Evolutionary conservation across 1,284 basidiomycete species (phyloP), one percentile per base, ranked within the genome.

Genomic region (Cutaneotrichosporon sp.): DNA sequence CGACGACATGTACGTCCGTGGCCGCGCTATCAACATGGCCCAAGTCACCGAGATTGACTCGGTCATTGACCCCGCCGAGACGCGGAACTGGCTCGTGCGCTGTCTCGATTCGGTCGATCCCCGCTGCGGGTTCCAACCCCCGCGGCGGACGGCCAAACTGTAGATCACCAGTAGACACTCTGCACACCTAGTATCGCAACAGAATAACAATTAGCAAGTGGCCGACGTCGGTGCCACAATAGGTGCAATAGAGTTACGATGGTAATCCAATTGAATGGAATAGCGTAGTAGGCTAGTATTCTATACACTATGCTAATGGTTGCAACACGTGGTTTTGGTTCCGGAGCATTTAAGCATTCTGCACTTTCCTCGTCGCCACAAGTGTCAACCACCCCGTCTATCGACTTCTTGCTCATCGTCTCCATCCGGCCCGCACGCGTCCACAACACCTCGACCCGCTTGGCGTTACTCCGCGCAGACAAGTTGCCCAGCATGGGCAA

Each of bases 401-500:
- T 12, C 22, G 18, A 18, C 34, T 17, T 26, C 40, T 15, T 8
- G 4, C 36, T 26, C 46, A 47, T 18, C 45, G 14, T 26, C 22
- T 47, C 17, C 46, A 47, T 30, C 46, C 23, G 9, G 17, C 8
- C 8, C 9, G 9, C n/a, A n/a, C n/a, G n/a, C 26, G 26, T 30
- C 26, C 7, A 5, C 26, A 30, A 5, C 26, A 30, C 26, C 26
- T 30, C 26, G 26, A 30, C 26, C 26, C 26, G 26, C 26, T 5
- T 10, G 7, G 26, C 26, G 26, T 30, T 30, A 30, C 26, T 10
- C 26, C 26, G 15, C 26, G 26, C 26, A 30, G 26, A 30, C 26
- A 30, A 5, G 10, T 30, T 38, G 40, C 17, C 40, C 64, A 70
- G 35, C 40, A 77, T 77, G 75, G 75, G 75, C 41, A 67, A 69